Conservation (phyloP, 331 rosid genomes). For the Dryas integrifolia region DNA sequence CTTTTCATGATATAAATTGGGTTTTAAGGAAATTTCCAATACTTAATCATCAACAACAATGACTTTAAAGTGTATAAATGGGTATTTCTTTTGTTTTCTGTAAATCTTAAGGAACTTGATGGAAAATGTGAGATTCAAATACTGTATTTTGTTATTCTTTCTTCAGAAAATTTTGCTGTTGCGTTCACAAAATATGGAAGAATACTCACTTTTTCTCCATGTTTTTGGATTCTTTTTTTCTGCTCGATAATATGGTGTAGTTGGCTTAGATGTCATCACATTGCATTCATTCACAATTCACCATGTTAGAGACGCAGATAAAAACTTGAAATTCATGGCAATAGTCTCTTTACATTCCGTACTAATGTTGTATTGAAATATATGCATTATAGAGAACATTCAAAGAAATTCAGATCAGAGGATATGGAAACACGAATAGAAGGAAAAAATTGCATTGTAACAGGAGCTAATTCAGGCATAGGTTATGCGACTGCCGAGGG, state of each 20-base stretch:
- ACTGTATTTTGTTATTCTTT: not conserved
- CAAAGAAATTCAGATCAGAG: constrained; percentile 69
- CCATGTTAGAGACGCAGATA: not conserved
- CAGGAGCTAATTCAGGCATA: constrained; percentile 97
- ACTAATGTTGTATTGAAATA: not conserved
- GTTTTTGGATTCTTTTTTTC: too few relatives aligned
- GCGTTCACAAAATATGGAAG: not conserved
- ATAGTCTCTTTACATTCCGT: too few relatives aligned
- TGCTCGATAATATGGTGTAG: too few relatives aligned
- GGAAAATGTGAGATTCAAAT: not conserved
- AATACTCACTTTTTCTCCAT: too few relatives aligned
- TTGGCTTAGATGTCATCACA: too few relatives aligned
- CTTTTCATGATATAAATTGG: not conserved
- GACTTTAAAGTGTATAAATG: not conserved
- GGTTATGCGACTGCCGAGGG: constrained; percentile 83
- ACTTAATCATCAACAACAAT: not conserved
- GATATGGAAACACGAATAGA: constrained; percentile 52
- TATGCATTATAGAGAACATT: constrained; percentile 55
- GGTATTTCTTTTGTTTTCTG: not conserved
- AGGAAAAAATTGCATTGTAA: constrained; percentile 81
- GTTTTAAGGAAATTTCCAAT: too few relatives aligned
- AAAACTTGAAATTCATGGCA: not conserved
- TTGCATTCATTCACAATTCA: too few relatives aligned
- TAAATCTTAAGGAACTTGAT: not conserved
- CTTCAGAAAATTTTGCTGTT: not conserved